These are phyloP conservation scores for Lonicera japonica DNA, from an alignment of 129 eudicot genomes.

Conservation along the genomic window DNA sequence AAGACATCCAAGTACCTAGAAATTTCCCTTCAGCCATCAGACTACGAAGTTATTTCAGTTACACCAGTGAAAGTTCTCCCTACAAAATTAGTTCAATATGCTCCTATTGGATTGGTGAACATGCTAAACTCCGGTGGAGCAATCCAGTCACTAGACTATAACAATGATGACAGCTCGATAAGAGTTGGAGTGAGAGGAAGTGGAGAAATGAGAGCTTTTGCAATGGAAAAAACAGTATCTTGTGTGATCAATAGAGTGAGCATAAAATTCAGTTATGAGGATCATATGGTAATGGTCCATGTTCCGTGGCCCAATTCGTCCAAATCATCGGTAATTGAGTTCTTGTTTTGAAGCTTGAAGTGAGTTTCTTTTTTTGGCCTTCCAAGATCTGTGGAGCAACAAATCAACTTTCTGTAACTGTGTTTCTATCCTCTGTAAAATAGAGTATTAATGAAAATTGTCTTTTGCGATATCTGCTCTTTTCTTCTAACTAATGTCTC, in stretches of 20 bases:
- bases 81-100: conserved; percentile 47
- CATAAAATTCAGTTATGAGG: background rate
- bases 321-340: too few relatives aligned
- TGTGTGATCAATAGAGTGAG: conserved; percentile 22
- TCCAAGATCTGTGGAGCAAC: too few relatives aligned
- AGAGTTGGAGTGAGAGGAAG: conserved; percentile 37
- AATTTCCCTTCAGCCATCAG: conserved; percentile 49
- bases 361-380: too few relatives aligned
- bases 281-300: too few relatives aligned
- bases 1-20: conserved; percentile 40
- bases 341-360: background rate
- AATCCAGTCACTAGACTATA: conserved; percentile 32
- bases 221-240: conserved; percentile 43
- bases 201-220: conserved; percentile 49
- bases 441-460: too few relatives aligned
- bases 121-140: conserved; percentile 94
- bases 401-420: too few relatives aligned
- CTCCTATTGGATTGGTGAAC: conserved; percentile 94
- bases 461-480: too few relatives aligned
- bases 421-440: too few relatives aligned
- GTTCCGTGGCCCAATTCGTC: too few relatives aligned
- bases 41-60: conserved; percentile 63
- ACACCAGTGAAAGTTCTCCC: conserved; percentile 46
- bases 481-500: too few relatives aligned
- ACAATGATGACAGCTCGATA: conserved; percentile 25